Evolutionary conservation across 2,329 filamentous ascomycete genomes (phyloP).

Genomic region (Bipolaris oryzae): DNA sequence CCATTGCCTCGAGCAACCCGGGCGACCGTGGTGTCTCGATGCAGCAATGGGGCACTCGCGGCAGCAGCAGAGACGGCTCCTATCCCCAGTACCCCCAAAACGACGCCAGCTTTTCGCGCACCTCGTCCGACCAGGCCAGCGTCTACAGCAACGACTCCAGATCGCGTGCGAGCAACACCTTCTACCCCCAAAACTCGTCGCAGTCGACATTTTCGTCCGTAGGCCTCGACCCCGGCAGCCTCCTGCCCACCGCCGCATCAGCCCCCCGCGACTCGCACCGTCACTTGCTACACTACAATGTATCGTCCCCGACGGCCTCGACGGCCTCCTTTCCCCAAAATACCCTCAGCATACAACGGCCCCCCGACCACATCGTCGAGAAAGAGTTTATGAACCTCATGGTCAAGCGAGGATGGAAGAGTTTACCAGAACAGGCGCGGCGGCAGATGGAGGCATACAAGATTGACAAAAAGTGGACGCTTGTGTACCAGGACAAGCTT

Average conservation of each 20-base stretch:
- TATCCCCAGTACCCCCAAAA: constrained; percentile 33
- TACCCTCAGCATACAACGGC: constrained; percentile 70
- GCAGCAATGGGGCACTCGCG: constrained; percentile 72
- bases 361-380: constrained; percentile 80
- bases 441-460: constrained; percentile 97
- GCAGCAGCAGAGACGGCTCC: constrained; percentile 35
- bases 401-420: constrained; percentile 98
- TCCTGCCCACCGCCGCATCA: constrained; percentile 47
- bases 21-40: constrained; percentile 73
- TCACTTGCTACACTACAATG: constrained; percentile 50
- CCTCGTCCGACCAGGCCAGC: constrained; percentile 69
- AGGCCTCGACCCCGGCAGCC: constrained; percentile 48
- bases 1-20: constrained; percentile 71
- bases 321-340: constrained; percentile 59
- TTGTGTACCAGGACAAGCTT: constrained; percentile 92
- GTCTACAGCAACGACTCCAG: constrained; percentile 67
- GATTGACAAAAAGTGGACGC: constrained; percentile 93
- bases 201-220: constrained; percentile 59
- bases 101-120: constrained; percentile 57
- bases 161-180: constrained; percentile 58
- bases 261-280: constrained; percentile 52
- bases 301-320: constrained; percentile 55
- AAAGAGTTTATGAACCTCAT: constrained; percentile 92
- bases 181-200: constrained; percentile 62
- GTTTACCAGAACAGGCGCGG: constrained; percentile 89